A percentile compares a stretch with the other conserved stretches of the same genome.
Conservation (phyloP, 768 basidiomycete genomes). For the Hygrophoropsis aurantiaca region DNA sequence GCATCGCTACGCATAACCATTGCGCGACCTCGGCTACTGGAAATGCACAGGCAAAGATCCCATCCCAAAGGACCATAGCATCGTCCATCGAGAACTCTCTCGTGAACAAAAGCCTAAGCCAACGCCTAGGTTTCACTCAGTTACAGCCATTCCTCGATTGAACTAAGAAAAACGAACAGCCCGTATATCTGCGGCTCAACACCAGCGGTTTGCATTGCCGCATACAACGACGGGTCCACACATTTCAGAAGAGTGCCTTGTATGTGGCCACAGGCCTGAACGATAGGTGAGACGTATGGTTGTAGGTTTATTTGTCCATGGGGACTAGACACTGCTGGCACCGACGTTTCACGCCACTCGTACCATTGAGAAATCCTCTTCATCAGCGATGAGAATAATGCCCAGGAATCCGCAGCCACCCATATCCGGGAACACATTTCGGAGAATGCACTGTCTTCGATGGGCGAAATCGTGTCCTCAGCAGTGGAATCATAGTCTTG, state of each 20-base stretch:
- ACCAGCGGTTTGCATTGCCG: slow-evolving; percentile 70
- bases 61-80: slow-evolving; percentile 93
- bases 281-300: slow-evolving; percentile 81
- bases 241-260: slow-evolving; percentile 71
- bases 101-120: slow-evolving; percentile 91
- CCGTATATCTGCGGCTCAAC: slow-evolving; percentile 98
- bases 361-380: slow-evolving; percentile 75
- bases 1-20: slow-evolving; percentile 93
- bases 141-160: not conserved
- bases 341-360: slow-evolving; percentile 57
- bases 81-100: slow-evolving; percentile 83
- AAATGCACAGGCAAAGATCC: slow-evolving; percentile 80
- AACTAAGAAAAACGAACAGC: slow-evolving; percentile 57
- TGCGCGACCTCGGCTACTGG: slow-evolving; percentile 73
- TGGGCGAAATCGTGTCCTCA: slow-evolving; percentile 29
- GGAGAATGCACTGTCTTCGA: slow-evolving; percentile 38
- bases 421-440: slow-evolving; percentile 67
- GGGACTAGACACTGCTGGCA: slow-evolving; percentile 23
- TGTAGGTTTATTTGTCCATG: slow-evolving; percentile 47
- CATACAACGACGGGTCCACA: slow-evolving; percentile 79
- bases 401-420: slow-evolving; percentile 87
- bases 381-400: slow-evolving; percentile 82
- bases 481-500: slow-evolving; percentile 79
- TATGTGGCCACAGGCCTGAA: slow-evolving; percentile 77
- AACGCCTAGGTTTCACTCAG: slow-evolving; percentile 56